Conservation (phyloP, 129 eudicot species). For the Heracleum sosnowskyi region DNA sequence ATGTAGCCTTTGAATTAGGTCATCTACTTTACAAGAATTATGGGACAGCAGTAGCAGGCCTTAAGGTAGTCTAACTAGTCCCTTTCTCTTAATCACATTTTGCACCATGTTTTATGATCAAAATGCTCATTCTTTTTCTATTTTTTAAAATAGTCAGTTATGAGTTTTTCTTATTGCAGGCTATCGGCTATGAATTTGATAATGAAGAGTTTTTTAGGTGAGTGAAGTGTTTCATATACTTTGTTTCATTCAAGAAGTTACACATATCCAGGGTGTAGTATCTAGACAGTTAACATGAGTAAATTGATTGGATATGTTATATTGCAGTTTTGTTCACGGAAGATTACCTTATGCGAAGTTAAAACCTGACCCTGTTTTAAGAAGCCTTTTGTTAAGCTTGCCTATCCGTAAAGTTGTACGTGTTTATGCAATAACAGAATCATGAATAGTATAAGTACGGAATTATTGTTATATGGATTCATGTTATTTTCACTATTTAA, state of each 20-base stretch:
- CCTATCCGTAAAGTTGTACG: conserved; percentile 89
- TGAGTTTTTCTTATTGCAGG: conserved; percentile 31
- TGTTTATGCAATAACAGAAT: neutral
- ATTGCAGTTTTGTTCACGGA: conserved; percentile 68
- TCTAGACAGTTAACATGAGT: neutral
- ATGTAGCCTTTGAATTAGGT: conserved; percentile 51
- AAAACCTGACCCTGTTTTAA: conserved; percentile 80
- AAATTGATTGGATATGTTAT: neutral
- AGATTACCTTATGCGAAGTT: conserved; percentile 86
- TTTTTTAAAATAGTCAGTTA: neutral
- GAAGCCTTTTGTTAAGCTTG: conserved; percentile 63
- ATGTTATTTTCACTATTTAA: neutral
- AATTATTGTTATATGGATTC: neutral
- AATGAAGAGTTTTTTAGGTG: conserved; percentile 90
- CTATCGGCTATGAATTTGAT: conserved; percentile 87
- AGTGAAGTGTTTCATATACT: neutral
- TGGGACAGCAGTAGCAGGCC: conserved; percentile 94
- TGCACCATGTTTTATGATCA: neutral
- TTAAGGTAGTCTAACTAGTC: conserved; percentile 44
- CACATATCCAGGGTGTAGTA: neutral
- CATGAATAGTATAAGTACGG: neutral
- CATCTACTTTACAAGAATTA: conserved; percentile 72
- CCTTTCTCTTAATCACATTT: neutral
- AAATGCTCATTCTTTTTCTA: neutral
- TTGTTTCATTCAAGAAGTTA: neutral